Evolutionary conservation across 2,329 filamentous ascomycete species (phyloP).

Genomic region (Pestalotiopsis sp.): DNA sequence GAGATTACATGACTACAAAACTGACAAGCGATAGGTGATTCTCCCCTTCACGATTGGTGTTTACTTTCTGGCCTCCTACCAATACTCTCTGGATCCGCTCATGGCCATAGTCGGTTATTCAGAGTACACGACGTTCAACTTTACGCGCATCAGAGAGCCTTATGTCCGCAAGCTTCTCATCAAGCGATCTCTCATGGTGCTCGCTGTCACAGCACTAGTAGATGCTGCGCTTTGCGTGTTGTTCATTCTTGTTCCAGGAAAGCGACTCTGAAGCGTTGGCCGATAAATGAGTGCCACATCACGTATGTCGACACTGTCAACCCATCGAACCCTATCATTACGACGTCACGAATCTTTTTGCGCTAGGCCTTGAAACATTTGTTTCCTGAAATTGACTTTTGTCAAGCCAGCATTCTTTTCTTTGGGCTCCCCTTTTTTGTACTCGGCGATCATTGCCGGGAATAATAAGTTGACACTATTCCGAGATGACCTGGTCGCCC

Average conservation of each 20-base stretch:
- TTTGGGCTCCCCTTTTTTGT: background rate
- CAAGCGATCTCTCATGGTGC: constrained; percentile 80
- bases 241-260: constrained; percentile 94
- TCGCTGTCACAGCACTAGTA: constrained; percentile 73
- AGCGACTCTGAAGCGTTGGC: constrained; percentile 58
- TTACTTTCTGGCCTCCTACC: constrained; percentile 87
- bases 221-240: constrained; percentile 83
- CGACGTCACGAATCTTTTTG: background rate
- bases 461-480: background rate
- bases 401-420: background rate
- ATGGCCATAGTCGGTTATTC: constrained; percentile 87
- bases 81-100: constrained; percentile 92
- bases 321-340: background rate
- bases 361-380: background rate
- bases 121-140: constrained; percentile 96
- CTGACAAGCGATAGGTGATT: constrained; percentile 52
- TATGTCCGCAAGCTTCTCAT: constrained; percentile 86
- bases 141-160: constrained; percentile 83
- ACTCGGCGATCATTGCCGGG: background rate
- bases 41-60: constrained; percentile 90
- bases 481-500: background rate
- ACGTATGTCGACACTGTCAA: background rate
- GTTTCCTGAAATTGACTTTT: background rate
- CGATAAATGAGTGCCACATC: background rate
- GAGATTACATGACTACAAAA: constrained; percentile 14